Evolutionary conservation across 345 rosid genomes (phyloP).

Genomic region (Angophora floribunda): DNA sequence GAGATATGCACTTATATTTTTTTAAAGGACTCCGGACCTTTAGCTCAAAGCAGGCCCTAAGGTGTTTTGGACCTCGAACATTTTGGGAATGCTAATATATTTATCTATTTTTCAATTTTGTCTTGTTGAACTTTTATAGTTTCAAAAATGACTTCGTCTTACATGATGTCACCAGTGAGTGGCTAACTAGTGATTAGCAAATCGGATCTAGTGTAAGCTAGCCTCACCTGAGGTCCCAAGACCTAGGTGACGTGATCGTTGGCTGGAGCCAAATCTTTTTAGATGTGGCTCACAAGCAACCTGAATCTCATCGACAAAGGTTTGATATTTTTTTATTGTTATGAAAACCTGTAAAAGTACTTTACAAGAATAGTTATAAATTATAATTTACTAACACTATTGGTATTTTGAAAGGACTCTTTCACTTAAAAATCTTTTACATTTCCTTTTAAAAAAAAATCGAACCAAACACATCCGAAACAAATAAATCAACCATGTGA

Average conservation of each 20-base stretch:
- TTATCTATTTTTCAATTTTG: not conserved
- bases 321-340: not conserved
- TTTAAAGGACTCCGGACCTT: not conserved
- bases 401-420: not conserved
- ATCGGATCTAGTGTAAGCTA: rapidly evolving
- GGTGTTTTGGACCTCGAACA: not conserved
- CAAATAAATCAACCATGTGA: not conserved
- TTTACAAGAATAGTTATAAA: not conserved
- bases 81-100: rapidly evolving
- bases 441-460: not conserved
- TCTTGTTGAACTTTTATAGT: not conserved
- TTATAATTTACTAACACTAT: too few relatives aligned
- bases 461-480: not conserved
- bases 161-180: rapidly evolving
- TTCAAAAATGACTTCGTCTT: not conserved
- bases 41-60: not conserved
- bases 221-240: rapidly evolving
- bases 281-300: not conserved
- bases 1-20: not conserved
- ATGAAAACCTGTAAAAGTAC: not conserved
- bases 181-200: rapidly evolving
- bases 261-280: not conserved
- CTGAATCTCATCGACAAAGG: rapidly evolving
- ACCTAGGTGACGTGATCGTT: rapidly evolving
- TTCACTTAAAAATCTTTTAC: not conserved